Conservation (phyloP, 2,329 filamentous ascomycete genomes). For the Hypocrella siamensis region DNA sequence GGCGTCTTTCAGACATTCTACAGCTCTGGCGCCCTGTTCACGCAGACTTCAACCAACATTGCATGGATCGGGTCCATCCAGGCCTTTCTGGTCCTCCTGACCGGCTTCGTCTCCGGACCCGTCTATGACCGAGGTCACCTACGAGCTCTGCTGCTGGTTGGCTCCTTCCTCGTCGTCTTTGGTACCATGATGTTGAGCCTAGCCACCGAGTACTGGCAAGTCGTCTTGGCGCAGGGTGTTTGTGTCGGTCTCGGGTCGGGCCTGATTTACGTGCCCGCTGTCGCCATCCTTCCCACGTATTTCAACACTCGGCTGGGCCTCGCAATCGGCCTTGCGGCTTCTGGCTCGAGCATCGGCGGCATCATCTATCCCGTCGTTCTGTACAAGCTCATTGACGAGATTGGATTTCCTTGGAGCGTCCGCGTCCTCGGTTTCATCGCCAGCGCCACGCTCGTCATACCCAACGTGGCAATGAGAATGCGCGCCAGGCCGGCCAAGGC, state of each 20-base stretch:
- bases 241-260: constrained; percentile 28
- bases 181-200: constrained; percentile 28
- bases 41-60: constrained; percentile 19
- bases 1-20: constrained; percentile 43
- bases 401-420: constrained; percentile 15
- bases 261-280: constrained; percentile 20
- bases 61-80: constrained; percentile 29
- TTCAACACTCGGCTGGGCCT: constrained; percentile 13
- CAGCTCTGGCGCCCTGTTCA: constrained; percentile 8
- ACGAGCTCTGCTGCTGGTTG: constrained; percentile 20
- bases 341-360: constrained; percentile 16
- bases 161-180: constrained; percentile 25
- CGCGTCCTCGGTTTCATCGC: constrained; percentile 14
- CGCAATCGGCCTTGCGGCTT: constrained; percentile 17
- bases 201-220: constrained; percentile 25
- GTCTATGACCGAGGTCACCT: constrained; percentile 32
- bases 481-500: constrained; percentile 15
- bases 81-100: constrained; percentile 23
- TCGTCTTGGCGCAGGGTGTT: constrained; percentile 27
- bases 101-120: constrained; percentile 20
- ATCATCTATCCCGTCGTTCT: constrained; percentile 18
- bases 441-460: constrained; percentile 18
- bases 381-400: constrained; percentile 5
- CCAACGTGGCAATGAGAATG: constrained; percentile 20
- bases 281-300: constrained; percentile 17